Percentiles rank a stretch among this genome's conserved stretches.
phyloP scores from a whole-genome alignment of 1,139 yeast species.

The Hemisphaericaspora xylanilytica region DNA sequence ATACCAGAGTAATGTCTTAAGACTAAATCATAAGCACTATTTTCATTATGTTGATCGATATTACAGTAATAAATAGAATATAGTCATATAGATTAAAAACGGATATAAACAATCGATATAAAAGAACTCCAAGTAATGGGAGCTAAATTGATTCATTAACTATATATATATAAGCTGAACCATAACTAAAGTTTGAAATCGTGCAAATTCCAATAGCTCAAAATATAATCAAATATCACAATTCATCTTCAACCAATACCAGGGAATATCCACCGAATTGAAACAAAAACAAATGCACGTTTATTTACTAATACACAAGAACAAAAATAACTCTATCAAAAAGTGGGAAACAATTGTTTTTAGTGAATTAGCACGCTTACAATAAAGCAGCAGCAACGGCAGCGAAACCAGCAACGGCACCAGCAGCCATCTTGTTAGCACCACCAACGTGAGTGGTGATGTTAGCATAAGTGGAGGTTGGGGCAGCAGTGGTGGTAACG shows the following conservation, averaged over 20 bases:
- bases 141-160: not conserved
- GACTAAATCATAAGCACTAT: too few relatives aligned
- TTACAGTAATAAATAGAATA: not conserved
- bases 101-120: too few relatives aligned
- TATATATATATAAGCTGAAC: not conserved
- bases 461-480: conserved; percentile 16
- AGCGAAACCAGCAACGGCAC: conserved; percentile 50
- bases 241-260: conserved; percentile 2
- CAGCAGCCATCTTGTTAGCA: conserved; percentile 42
- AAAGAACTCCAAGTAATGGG: not conserved
- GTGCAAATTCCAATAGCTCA: conserved; percentile 5
- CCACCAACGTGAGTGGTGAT: conserved; percentile 24
- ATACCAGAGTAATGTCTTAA: too few relatives aligned
- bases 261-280: not conserved
- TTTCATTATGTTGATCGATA: too few relatives aligned
- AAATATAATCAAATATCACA: too few relatives aligned
- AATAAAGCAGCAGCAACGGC: conserved; percentile 52
- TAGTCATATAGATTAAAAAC: too few relatives aligned
- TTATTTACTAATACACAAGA: conserved; percentile 4
- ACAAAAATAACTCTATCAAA: conserved; percentile 2
- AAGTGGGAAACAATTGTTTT: not conserved
- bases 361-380: conserved; percentile 26
- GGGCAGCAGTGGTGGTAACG: conserved; percentile 23
- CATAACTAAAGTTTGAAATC: not conserved
- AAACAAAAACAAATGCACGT: not conserved